These are phyloP conservation scores for Zychaea mexicana DNA, from an alignment of 371 early-diverging fungal genomes.

Conservation along the genomic window DNA sequence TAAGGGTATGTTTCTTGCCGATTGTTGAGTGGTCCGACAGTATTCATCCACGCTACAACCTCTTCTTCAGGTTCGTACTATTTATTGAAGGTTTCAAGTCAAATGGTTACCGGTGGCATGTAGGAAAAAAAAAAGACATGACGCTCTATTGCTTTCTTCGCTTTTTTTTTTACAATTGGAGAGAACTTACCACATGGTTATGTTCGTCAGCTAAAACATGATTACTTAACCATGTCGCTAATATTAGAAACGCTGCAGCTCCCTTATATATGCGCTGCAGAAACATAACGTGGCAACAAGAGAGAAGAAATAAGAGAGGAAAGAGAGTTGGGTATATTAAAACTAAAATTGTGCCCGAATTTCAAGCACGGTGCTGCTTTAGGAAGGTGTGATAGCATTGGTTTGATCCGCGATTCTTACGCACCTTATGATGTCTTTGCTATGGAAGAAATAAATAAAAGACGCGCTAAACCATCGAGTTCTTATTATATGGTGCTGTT, in stretches of 20 bases:
- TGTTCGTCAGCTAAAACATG: conserved; percentile 45
- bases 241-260: conserved; percentile 3
- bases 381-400: too few species aligned
- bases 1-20: conserved; percentile 83
- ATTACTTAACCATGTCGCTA: not conserved
- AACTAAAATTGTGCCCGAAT: too few species aligned
- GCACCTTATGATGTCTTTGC: too few species aligned
- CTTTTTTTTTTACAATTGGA: not conserved
- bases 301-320: too few species aligned
- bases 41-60: conserved; percentile 74
- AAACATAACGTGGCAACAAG: conserved; percentile 1
- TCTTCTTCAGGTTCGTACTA: conserved; percentile 59
- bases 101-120: too few species aligned
- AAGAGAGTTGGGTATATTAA: too few species aligned
- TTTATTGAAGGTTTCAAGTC: not conserved
- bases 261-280: conserved; percentile 1
- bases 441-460: too few species aligned
- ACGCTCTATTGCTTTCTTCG: too few species aligned
- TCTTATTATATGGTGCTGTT: too few species aligned
- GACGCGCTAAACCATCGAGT: too few species aligned
- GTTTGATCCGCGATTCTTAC: too few species aligned
- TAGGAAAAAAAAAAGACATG: not conserved
- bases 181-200: conserved; percentile 51
- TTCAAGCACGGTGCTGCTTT: too few species aligned
- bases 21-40: conserved; percentile 71